Evolutionary conservation across 768 basidiomycete genomes (phyloP).

Genomic region (Termitomyces sp.): DNA sequence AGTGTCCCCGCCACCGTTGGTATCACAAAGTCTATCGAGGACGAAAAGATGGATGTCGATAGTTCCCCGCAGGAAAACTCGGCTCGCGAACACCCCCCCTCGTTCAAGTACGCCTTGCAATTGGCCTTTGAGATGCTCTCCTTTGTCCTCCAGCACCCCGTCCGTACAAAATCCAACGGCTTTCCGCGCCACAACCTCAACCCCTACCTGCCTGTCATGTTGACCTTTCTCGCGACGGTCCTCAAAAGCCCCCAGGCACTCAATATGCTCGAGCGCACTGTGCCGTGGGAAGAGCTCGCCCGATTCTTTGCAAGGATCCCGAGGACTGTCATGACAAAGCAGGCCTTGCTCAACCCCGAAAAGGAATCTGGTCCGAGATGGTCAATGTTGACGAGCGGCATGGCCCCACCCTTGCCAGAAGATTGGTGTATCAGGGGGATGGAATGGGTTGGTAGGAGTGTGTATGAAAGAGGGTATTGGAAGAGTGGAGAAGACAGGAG

Average conservation of each 20-base stretch:
- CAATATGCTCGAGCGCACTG: constrained; percentile 59
- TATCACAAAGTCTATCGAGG: constrained; percentile 29
- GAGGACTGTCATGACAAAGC: constrained; percentile 41
- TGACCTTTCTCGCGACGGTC: constrained; percentile 85
- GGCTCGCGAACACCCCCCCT: constrained; percentile 45
- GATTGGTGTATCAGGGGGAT: constrained; percentile 96
- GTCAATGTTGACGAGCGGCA: constrained; percentile 65
- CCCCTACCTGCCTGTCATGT: constrained; percentile 79
- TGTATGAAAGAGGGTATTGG: constrained; percentile 96
- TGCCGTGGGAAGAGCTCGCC: constrained; percentile 83
- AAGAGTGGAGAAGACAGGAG: constrained; percentile 62
- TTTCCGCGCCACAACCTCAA: constrained; percentile 59
- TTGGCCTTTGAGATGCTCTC: constrained; percentile 77
- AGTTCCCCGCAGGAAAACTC: constrained; percentile 20
- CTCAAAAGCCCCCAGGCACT: constrained; percentile 60
- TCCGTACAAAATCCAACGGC: constrained; percentile 47
- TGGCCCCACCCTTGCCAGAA: constrained; percentile 74
- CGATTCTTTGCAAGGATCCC: constrained; percentile 58
- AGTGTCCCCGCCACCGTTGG: constrained; percentile 24
- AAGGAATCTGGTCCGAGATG: constrained; percentile 41
- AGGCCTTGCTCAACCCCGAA: constrained; percentile 22
- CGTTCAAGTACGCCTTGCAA: constrained; percentile 72
- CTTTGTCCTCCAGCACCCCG: constrained; percentile 60
- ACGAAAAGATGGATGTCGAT: constrained; percentile 63
- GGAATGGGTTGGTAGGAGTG: constrained; percentile 90